Evolutionary conservation across 192 early-diverging fungal genomes (phyloP), one percentile per base, ranked within the genome.

Genomic region (Lobosporangium transversale): DNA sequence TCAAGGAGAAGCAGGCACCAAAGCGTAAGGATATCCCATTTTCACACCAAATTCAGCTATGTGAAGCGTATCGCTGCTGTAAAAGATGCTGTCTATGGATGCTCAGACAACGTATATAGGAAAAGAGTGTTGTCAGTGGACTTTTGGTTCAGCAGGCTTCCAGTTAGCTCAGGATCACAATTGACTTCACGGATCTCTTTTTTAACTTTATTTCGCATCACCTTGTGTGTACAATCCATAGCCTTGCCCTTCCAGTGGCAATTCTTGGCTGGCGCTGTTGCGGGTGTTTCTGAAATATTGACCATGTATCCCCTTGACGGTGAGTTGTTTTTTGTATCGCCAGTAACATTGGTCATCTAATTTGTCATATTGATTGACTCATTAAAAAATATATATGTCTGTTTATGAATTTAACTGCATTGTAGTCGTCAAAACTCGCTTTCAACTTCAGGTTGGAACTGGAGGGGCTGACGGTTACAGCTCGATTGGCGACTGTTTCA

Each of bases 371-470:
- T n/a, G n/a, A n/a, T n/a, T n/a, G n/a, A n/a, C n/a, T n/a, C n/a
- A n/a, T n/a, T n/a, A n/a, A n/a, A n/a, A n/a, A n/a, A n/a, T n/a
- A n/a, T n/a, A n/a, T n/a, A n/a, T 40, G 37, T 40, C 37, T 14
- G 37, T 40, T 14, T 40, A 10, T 14, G n/a, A n/a, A n/a, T n/a
- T 14, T 7, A 44, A 54, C 43, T 30, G 14, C 21, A 17, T 23
- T 49, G 42, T 61, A 81, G 88, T 97, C 27, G 94, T 97, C 65
- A 99, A 99, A 81, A 99, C 97, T 11, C 87, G 97, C 12, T 90
- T 95, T 79, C 96, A 97, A 84, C 89, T 99, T 93, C 98, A 99
- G 85, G 89, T 97, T 60, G 90, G 91, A 68, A 90, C 94, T 61
- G 86, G 88, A 66, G 88, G 86, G 74, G 93, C 92, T 66, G 93